Evolutionary conservation across 345 rosid species (phyloP).

Genomic region (Dimocarpus longan): DNA sequence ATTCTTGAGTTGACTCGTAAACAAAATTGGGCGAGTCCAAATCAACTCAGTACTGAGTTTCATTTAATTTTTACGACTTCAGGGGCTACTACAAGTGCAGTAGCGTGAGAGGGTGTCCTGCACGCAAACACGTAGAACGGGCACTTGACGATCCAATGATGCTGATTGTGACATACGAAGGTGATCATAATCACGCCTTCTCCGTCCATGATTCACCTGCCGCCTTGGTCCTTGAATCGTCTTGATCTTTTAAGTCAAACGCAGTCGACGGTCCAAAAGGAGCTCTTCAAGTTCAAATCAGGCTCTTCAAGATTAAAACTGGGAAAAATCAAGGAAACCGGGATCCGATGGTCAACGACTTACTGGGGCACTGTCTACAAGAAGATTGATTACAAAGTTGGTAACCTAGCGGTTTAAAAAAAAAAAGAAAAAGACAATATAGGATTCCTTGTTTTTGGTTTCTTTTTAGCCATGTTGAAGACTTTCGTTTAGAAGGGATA

Average conservation of each 20-base stretch:
- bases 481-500: slow-evolving; percentile 19
- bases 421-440: slow-evolving; percentile 16
- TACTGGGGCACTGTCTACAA: slow-evolving; percentile 25
- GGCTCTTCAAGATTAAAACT: neutral
- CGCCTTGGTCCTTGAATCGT: slow-evolving; percentile 61
- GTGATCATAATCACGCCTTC: slow-evolving; percentile 67
- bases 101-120: slow-evolving; percentile 86
- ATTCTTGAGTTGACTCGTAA: slow-evolving; percentile 27
- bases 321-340: neutral
- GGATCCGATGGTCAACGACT: slow-evolving; percentile 30
- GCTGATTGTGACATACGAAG: slow-evolving; percentile 86
- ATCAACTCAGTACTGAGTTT: slow-evolving; percentile 1
- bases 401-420: slow-evolving; percentile 18
- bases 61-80: neutral
- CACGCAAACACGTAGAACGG: slow-evolving; percentile 93
- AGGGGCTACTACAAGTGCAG: slow-evolving; percentile 98
- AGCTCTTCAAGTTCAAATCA: neutral
- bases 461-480: slow-evolving; percentile 20
- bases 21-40: neutral
- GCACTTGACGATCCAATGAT: slow-evolving; percentile 76
- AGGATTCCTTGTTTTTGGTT: slow-evolving; percentile 41
- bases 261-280: slow-evolving; percentile 14
- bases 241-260: slow-evolving; percentile 31
- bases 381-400: slow-evolving; percentile 17
- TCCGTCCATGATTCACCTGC: slow-evolving; percentile 37